Evolutionary conservation across 768 basidiomycete species (phyloP), one percentile per base, ranked within the genome.

Genomic region (Tricholoma sp.): DNA sequence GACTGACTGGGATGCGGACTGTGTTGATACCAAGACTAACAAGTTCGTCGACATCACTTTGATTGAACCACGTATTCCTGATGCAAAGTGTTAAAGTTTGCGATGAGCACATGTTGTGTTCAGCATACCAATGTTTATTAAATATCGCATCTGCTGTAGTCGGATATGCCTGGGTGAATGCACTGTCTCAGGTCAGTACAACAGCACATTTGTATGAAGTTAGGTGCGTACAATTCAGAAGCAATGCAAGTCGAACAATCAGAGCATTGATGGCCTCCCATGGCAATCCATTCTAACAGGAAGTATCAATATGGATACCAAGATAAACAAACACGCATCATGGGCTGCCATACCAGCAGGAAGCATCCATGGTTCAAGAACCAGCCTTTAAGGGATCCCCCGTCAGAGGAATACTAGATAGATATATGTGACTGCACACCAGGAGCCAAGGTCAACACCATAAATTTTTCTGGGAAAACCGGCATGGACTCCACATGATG

Each of bases 281-380:
- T 91, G 7, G 73, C 66, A 1, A 69, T 18, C 90, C 89, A 92
- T 76, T 79, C 89, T 86, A 17, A 29, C n/a, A 17, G 9, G 2
- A 17, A 41, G n/a, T 17, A 37, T 37, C 37, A 6, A 37, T 15
- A 13, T 52, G 4, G 12, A 32, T 17, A 15, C n/a, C 11, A n/a
- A 7, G 12, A 32, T 47, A 31, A 36, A 34, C 36, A 39, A 5
- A 15, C 17, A 56, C 4, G 28, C 10, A 13, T 45, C 4, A 47
- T 34, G 34, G 34, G 12, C 34, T 13, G 18, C 18, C 11, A 4
- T 57, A 85, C 85, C 85, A 67, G 76, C 71, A 8, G 88, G 88
- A 41, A 89, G 74, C 89, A 91, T 91, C 89, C 89, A 91, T n/a
- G 88, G 62, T 63, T 91, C 89, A 5, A 89, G 67, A 0, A 91